These are phyloP conservation scores for Betula pendula DNA, from an alignment of 306 rosid species.

Conservation along the genomic window DNA sequence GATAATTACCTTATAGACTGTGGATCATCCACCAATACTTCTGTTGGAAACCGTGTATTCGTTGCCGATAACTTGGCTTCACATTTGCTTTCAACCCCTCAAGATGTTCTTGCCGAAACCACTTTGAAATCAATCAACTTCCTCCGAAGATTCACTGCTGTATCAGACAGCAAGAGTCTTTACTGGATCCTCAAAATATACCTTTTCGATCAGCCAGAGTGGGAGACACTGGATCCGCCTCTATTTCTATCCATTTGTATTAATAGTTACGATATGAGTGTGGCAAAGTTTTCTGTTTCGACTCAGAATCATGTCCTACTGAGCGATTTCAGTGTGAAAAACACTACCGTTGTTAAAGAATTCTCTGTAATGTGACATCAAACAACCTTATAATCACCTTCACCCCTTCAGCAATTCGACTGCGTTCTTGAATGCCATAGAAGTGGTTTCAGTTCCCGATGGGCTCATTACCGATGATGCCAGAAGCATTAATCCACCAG, in stretches of 20 bases:
- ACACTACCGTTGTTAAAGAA: constrained; percentile 52
- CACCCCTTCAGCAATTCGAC: constrained; percentile 47
- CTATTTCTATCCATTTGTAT: constrained; percentile 65
- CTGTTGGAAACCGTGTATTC: constrained; percentile 57
- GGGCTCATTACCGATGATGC: constrained; percentile 53
- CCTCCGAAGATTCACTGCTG: constrained; percentile 44
- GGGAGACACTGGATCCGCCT: constrained; percentile 97
- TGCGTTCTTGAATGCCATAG: constrained; percentile 80
- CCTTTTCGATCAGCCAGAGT: constrained; percentile 46
- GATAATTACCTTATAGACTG: constrained; percentile 85
- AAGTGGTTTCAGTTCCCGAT: constrained; percentile 76
- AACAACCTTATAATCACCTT: constrained; percentile 55
- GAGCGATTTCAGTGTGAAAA: constrained; percentile 48
- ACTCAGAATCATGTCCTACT: constrained; percentile 53
- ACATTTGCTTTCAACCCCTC: constrained; percentile 58
- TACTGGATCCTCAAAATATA: constrained; percentile 59
- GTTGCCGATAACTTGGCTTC: constrained; percentile 55
- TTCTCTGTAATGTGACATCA: constrained; percentile 54
- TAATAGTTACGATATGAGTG: constrained; percentile 42
- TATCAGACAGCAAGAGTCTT: constrained; percentile 77
- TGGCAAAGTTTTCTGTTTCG: constrained; percentile 60
- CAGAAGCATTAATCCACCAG: constrained; percentile 22
- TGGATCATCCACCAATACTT: constrained; percentile 53
- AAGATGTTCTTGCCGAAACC: constrained; percentile 55
- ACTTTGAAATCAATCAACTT: constrained; percentile 35